Percentiles rank a stretch among this genome's conserved stretches.
These are phyloP conservation scores for Diaporthe eres DNA, from an alignment of 2,329 filamentous ascomycete genomes.

Conservation along the genomic window DNA sequence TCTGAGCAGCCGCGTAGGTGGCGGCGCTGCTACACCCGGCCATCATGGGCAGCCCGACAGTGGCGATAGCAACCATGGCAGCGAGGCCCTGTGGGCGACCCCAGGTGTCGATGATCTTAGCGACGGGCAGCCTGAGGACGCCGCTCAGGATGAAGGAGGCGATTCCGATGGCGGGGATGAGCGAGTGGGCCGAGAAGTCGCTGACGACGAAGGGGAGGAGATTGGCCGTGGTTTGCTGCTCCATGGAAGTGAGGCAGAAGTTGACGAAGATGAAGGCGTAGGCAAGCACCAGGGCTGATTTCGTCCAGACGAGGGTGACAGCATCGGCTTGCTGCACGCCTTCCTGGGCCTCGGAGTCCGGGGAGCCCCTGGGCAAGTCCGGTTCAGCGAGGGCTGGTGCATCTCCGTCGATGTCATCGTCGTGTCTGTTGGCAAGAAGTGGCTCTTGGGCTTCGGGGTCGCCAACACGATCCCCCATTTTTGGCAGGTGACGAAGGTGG, in stretches of 20 bases:
- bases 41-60: constrained; percentile 67
- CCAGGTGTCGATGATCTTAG: constrained; percentile 72
- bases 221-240: constrained; percentile 34
- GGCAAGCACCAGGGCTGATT: constrained; percentile 55
- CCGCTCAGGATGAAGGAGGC: constrained; percentile 70
- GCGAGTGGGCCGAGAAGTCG: constrained; percentile 65
- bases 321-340: constrained; percentile 65
- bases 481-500: constrained; percentile 11
- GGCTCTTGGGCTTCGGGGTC: constrained; percentile 5
- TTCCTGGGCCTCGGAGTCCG: constrained; percentile 51
- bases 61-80: constrained; percentile 60
- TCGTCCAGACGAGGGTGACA: constrained; percentile 61
- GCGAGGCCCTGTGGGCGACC: constrained; percentile 70
- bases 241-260: constrained; percentile 33
- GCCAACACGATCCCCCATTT: constrained; percentile 6
- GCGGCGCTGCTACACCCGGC: constrained; percentile 61
- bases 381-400: background rate
- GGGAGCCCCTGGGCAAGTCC: background rate
- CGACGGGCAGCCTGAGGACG: constrained; percentile 72
- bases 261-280: constrained; percentile 49
- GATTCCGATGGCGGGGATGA: constrained; percentile 67
- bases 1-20: constrained; percentile 64
- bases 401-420: background rate
- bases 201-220: constrained; percentile 65
- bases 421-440: background rate